These are phyloP conservation scores for Candida manassasensis DNA, from an alignment of 805 yeast species.

Conservation along the genomic window DNA sequence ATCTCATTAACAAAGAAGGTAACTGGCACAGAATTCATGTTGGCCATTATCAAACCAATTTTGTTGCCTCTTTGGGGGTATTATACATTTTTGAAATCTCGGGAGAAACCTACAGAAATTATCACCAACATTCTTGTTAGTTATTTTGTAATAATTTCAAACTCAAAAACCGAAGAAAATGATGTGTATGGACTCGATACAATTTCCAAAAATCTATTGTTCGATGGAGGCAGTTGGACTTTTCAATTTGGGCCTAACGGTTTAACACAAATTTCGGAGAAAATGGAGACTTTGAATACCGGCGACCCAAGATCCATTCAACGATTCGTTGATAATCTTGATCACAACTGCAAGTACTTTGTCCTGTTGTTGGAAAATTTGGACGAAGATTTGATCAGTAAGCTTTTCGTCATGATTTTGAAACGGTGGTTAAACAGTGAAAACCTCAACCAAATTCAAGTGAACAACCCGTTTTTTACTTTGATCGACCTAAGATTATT, in stretches of 20 bases:
- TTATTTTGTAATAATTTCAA: conserved; percentile 23
- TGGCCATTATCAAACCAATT: conserved; percentile 26
- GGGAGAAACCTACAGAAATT: conserved; percentile 29
- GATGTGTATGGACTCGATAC: conserved; percentile 21
- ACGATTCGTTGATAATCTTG: conserved; percentile 25
- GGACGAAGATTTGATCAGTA: conserved; percentile 37
- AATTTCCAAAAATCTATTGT: conserved; percentile 30
- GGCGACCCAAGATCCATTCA: conserved; percentile 22
- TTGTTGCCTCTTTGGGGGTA: conserved; percentile 42
- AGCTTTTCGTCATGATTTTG: conserved; percentile 47
- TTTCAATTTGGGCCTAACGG: conserved; percentile 40
- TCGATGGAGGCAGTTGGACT: conserved; percentile 33
- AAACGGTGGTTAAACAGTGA: conserved; percentile 51
- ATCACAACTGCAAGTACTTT: conserved; percentile 20
- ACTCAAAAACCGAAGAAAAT: conserved; percentile 12
- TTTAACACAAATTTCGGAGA: conserved; percentile 24
- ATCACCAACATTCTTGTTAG: conserved; percentile 36
- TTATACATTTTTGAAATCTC: conserved; percentile 28
- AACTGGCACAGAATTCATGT: conserved; percentile 20
- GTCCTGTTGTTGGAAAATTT: conserved; percentile 44
- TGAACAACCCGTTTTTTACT: conserved; percentile 48
- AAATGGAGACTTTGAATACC: conserved; percentile 1
- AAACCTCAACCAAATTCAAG: conserved; percentile 10
- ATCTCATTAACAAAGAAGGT: conserved; percentile 51
- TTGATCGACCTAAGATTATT: conserved; percentile 60